Percentiles rank a stretch among this genome's conserved stretches.
These are phyloP conservation scores for Pluteus cervinus DNA, from an alignment of 768 basidiomycete genomes.

Conservation along the genomic window DNA sequence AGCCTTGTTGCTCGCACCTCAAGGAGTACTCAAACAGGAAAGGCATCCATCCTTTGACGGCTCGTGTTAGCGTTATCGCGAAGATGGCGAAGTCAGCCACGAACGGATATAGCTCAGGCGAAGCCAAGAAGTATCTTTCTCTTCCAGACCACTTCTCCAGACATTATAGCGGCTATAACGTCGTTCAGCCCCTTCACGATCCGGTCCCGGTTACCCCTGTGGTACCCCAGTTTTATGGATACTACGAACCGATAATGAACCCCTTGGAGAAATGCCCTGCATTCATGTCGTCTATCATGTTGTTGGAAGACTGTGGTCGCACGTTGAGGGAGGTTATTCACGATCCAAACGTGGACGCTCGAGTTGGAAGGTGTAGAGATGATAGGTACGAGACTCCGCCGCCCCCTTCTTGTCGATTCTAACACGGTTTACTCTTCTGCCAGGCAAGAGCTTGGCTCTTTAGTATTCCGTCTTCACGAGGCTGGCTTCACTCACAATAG, in stretches of 20 bases:
- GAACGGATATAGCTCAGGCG: no score
- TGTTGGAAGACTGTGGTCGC: constrained; percentile 37
- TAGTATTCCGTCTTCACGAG: constrained; percentile 31
- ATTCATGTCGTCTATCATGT: constrained; percentile 34
- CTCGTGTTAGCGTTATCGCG: constrained; percentile 34
- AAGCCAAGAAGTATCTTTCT: constrained; percentile 37
- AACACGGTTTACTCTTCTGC: not conserved
- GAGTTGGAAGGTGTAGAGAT: constrained; percentile 24
- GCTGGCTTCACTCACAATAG: constrained; percentile 32
- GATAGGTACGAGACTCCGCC: constrained; percentile 23
- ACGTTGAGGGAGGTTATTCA: constrained; percentile 20
- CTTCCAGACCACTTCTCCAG: constrained; percentile 42
- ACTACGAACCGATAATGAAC: constrained; percentile 30
- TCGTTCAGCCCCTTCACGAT: constrained; percentile 32
- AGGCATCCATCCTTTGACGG: constrained; percentile 24
- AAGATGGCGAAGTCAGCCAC: constrained; percentile 41
- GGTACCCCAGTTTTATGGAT: constrained; percentile 62
- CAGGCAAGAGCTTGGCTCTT: constrained; percentile 35
- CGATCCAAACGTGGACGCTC: no score
- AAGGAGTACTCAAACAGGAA: not conserved
- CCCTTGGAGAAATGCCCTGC: not conserved
- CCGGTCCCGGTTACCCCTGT: constrained; percentile 44
- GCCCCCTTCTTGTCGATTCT: not conserved
- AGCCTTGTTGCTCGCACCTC: constrained; percentile 25
- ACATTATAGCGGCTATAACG: constrained; percentile 44